Evolutionary conservation across 768 basidiomycete species (phyloP), one percentile per base, ranked within the genome.

Genomic region (Termitomyces sp.): DNA sequence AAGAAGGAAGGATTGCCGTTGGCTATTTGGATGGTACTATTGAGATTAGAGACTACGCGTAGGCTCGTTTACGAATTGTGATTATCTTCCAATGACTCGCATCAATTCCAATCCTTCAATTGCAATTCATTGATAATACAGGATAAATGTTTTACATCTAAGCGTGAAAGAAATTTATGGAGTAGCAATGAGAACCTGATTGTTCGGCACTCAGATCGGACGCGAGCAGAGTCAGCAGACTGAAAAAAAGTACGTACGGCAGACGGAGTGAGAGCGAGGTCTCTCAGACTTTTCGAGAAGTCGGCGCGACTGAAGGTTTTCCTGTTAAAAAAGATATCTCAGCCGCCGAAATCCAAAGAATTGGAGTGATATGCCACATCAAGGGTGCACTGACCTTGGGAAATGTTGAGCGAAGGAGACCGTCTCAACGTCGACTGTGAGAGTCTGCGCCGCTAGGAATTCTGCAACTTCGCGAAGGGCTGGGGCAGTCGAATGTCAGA

Each of bases 221-320:
- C 47, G 22, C 32, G 7, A 4, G 27, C 26, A 12, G 14, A 12
- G 14, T 24, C n/a, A 1, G 39, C n/a, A n/a, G 16, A 26, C 39
- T 12, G 14, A 53, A 54, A 26, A 60, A 55, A 44, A 37, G 48
- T 40, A 74, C 82, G 55, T 71, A 94, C 94, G 52, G 95, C 94
- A 54, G 93, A 95, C 1, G 95, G 95, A 20, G 93, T 95, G 60
- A 98, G 75, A 5, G 93, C 95, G 30, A 96, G 81, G 56, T 93
- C 91, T 58, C 84, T 84, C 63, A 98, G 70, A 22, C 87, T 86
- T 70, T 86, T 88, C n/a, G 80, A 80, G 67, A 94, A 89, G 65
- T 98, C 95, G 6, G 78, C 73, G 4, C 71, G 76, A 24, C 82
- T 69, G 69, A 92, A 97, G 22, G 80, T 81, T 84, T 94, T 95